Percentiles rank a stretch among this genome's conserved stretches.
Evolutionary conservation across 2,329 filamentous ascomycete genomes (phyloP).

Genomic region (Septoria petroselini): DNA sequence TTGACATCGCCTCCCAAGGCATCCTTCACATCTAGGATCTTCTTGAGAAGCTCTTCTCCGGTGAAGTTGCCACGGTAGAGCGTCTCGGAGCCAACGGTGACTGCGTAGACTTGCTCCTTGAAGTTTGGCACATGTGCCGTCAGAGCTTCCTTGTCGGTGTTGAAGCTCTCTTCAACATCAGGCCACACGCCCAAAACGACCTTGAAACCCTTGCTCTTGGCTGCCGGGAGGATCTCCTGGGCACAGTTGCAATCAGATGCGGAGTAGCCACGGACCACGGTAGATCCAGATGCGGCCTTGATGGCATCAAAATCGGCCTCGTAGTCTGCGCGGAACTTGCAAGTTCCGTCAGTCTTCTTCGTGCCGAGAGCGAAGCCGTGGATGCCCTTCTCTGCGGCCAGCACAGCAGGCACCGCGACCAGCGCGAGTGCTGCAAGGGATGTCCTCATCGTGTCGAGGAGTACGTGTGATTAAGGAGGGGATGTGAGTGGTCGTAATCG

Average conservation of each 20-base stretch:
- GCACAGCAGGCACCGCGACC: conserved; percentile 26
- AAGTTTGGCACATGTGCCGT: conserved; percentile 49
- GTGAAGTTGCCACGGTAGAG: conserved; percentile 68
- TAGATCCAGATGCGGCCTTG: conserved; percentile 49
- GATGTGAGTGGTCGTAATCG: conserved; percentile 1
- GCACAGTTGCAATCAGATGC: conserved; percentile 65
- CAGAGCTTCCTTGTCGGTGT: conserved; percentile 59
- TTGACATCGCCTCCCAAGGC: conserved; percentile 53
- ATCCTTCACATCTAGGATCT: conserved; percentile 61
- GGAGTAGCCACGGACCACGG: conserved; percentile 64
- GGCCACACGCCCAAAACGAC: conserved; percentile 71
- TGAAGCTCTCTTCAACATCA: conserved; percentile 61
- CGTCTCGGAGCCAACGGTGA: conserved; percentile 68
- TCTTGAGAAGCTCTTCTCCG: conserved; percentile 56
- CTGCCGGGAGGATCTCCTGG: conserved; percentile 61
- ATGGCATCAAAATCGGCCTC: conserved; percentile 63
- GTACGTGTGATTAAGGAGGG: background rate
- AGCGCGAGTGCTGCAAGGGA: conserved; percentile 30
- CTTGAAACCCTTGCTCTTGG: conserved; percentile 62
- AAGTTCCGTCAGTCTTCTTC: conserved; percentile 58
- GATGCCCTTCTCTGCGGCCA: conserved; percentile 43
- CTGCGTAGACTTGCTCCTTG: conserved; percentile 61
- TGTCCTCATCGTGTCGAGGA: conserved; percentile 29
- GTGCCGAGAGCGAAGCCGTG: conserved; percentile 66
- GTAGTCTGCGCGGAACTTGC: conserved; percentile 63